A percentile compares a stretch with the other conserved stretches of the same genome.
phyloP scores from a whole-genome alignment of 352 stramenopile species.

The Phytophthora ohioensis region DNA sequence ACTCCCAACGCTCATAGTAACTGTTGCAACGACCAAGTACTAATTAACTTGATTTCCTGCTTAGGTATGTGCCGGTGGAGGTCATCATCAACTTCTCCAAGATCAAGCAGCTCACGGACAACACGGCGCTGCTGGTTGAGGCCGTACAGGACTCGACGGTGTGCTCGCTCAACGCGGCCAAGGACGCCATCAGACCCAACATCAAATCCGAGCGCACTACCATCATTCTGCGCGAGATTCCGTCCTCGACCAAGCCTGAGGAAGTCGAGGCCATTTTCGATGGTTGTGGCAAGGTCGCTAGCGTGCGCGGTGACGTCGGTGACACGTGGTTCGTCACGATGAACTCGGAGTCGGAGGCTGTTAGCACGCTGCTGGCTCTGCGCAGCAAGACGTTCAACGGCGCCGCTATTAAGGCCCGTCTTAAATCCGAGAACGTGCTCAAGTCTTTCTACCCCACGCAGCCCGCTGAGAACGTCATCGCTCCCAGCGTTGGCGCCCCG shows the following conservation, averaged over 20 bases:
- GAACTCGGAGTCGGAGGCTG: constrained; percentile 88
- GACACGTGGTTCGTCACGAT: constrained; percentile 95
- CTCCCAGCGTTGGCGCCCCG: constrained; percentile 41
- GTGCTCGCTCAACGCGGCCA: constrained; percentile 73
- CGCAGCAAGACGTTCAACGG: constrained; percentile 92
- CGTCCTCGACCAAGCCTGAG: constrained; percentile 83
- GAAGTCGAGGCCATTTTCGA: constrained; percentile 91
- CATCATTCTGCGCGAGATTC: constrained; percentile 94
- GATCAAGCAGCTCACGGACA: constrained; percentile 85
- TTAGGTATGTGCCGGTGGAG: constrained; percentile 86
- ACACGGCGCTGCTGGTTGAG: constrained; percentile 68
- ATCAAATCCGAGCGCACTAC: constrained; percentile 94
- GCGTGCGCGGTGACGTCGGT: constrained; percentile 91
- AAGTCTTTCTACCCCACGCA: constrained; percentile 92
- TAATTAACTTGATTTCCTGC: constrained; percentile 1
- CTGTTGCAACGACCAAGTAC: not conserved
- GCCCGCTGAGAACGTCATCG: constrained; percentile 56
- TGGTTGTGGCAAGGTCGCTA: constrained; percentile 76
- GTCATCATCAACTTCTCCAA: constrained; percentile 87
- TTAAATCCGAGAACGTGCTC: constrained; percentile 94
- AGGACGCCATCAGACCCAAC: constrained; percentile 93
- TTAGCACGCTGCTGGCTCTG: constrained; percentile 86
- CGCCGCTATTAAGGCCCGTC: constrained; percentile 88
- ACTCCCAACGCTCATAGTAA: not conserved
- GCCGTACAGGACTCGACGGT: constrained; percentile 78